Evolutionary conservation across 148 eudicot species (phyloP).

Genomic region (Pharnaceum exiguum): DNA sequence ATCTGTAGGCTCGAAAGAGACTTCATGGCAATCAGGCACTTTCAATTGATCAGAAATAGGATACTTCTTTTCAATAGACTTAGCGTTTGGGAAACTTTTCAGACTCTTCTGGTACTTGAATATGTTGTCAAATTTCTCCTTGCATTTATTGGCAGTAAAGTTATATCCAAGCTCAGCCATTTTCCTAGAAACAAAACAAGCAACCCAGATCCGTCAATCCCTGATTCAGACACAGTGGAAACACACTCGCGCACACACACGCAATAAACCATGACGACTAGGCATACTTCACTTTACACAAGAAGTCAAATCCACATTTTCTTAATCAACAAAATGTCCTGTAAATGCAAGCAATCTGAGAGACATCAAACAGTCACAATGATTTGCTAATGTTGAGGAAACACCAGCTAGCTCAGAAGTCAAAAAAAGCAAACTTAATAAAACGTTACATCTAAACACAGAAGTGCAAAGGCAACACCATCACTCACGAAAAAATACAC

Average conservation of each 20-base stretch:
- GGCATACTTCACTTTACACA: too few relatives aligned
- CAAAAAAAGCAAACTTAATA: not conserved
- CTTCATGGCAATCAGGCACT: slow-evolving; percentile 41
- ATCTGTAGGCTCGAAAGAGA: slow-evolving; percentile 26
- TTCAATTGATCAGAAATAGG: slow-evolving; percentile 67
- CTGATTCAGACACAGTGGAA: not conserved
- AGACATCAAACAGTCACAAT: not conserved
- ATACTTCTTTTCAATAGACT: slow-evolving; percentile 50
- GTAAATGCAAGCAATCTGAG: not conserved
- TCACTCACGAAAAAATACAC: not conserved
- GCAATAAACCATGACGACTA: too few relatives aligned
- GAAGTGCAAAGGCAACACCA: not conserved
- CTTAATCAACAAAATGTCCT: too few relatives aligned
- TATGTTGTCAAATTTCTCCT: slow-evolving; percentile 89
- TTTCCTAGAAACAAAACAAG: slow-evolving; percentile 48
- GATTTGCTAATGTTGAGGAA: not conserved
- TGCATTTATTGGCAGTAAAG: slow-evolving; percentile 80
- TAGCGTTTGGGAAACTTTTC: slow-evolving; percentile 42
- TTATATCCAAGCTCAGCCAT: slow-evolving; percentile 64
- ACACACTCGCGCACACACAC: not conserved
- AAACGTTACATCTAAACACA: not conserved
- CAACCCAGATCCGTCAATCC: not conserved
- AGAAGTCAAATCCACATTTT: too few relatives aligned
- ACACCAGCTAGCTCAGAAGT: not conserved
- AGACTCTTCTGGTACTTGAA: slow-evolving; percentile 77